Base-by-base conservation (phyloP, 176 grass and related monocot genomes). In the Rhynchospora breviuscula region DNA sequence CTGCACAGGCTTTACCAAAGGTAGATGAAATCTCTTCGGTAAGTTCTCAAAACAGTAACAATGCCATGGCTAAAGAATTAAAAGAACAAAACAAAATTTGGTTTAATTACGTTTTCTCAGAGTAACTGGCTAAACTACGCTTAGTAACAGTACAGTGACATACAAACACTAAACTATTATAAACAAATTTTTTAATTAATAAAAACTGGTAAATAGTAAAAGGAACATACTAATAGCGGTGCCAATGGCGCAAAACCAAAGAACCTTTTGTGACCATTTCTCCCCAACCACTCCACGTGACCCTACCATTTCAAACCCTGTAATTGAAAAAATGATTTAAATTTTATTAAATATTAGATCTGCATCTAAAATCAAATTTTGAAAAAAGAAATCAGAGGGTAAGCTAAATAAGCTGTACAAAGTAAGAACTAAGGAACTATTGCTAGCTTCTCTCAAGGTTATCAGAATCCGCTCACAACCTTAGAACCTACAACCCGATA, bases 251-350 rank as follows among this genome's bases (percentile, higher is more conserved):
- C 92, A 98, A 3, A 88, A 22, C 95, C 92, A 94, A 23, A 98
- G 90, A 45, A 98, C 62, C 78, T 85, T 90, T 84, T 98, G 92
- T 60, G 95, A 98, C 95, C 95, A 98, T 67, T 82, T 91, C 23
- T 92, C 94, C 0, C 94, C 92, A 23, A 91, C 92, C 18, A 86
- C 83, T 31, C 90, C 89, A 48, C 87, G 80, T 47, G 33, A 66
- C 61, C 31, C 22, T 23, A 63, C 79, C 79, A 81, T 82, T 82
- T 33, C 21, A 77, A 33, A 56, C 73, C 73, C 73, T 77, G 14
- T 45, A 43, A 70, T 10, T 19, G 7, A 19, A 70, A 46, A 0
- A 23, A 62, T 6, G 1, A 46, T 15, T 19, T 7, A 70, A 46
- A 19, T 9, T n/a, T 8, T 70, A 17, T 6, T 10, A 10, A 2